Conservation (phyloP, 75 land plant genomes). For the Larix kaempferi region DNA sequence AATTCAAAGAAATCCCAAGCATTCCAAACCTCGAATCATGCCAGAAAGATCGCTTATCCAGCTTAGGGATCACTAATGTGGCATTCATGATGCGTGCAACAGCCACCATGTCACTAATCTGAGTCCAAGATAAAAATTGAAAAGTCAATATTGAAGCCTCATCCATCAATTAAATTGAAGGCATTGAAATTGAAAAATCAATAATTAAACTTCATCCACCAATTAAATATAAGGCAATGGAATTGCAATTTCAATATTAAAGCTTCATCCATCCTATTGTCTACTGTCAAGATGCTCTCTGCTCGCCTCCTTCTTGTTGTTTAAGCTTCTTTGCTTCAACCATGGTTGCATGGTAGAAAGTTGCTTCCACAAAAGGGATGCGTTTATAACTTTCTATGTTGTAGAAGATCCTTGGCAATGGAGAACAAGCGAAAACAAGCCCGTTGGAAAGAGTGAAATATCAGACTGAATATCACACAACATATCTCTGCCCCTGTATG, state of each 20-base stretch:
- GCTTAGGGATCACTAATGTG: conserved; percentile 91
- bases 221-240: not conserved
- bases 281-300: too few relatives aligned
- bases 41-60: conserved; percentile 96
- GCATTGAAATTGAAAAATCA: not conserved
- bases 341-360: too few relatives aligned
- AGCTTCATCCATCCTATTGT: too few relatives aligned
- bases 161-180: not conserved
- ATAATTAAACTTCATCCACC: not conserved
- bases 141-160: not conserved
- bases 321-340: too few relatives aligned
- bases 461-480: too few relatives aligned
- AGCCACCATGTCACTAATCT: conserved; percentile 99
- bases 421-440: too few relatives aligned
- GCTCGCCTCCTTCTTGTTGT: too few relatives aligned
- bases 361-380: too few relatives aligned
- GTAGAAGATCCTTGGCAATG: too few relatives aligned
- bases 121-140: conserved; percentile 10
- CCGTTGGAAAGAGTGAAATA: too few relatives aligned
- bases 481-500: too few relatives aligned
- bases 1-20: conserved; percentile 5
- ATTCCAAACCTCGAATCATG: conserved; percentile 78
- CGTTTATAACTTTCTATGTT: too few relatives aligned
- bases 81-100: conserved; percentile 96
- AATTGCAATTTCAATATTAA: not conserved